These are phyloP conservation scores for Hanseniaspora singularis DNA, from an alignment of 805 yeast species.

Conservation along the genomic window DNA sequence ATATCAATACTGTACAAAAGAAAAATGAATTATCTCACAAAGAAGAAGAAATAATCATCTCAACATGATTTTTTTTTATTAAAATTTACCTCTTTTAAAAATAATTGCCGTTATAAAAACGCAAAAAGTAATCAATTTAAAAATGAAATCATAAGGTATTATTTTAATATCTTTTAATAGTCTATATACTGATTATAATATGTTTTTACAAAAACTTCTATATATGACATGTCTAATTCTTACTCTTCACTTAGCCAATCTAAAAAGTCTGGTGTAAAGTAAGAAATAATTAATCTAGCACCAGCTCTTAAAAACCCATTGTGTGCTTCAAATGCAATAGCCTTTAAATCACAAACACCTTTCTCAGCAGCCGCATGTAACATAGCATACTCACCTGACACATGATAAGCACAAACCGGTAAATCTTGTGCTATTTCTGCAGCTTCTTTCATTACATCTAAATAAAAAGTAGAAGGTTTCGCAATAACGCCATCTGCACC, in stretches of 20 bases:
- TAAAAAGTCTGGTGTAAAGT: constrained; percentile 89
- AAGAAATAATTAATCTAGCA: constrained; percentile 79
- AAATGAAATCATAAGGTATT: too few relatives aligned
- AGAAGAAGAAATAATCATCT: constrained; percentile 5
- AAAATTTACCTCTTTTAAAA: too few relatives aligned
- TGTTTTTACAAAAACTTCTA: too few relatives aligned
- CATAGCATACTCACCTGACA: constrained; percentile 96
- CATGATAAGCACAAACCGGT: constrained; percentile 92
- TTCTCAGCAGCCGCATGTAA: constrained; percentile 95
- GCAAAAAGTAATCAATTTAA: too few relatives aligned
- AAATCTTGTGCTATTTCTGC: constrained; percentile 65
- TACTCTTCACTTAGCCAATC: constrained; percentile 60
- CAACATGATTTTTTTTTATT: too few relatives aligned
- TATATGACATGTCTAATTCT: too few relatives aligned
- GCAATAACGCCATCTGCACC: constrained; percentile 95
- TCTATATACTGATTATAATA: too few relatives aligned
- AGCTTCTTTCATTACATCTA: constrained; percentile 85
- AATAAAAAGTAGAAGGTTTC: constrained; percentile 89
- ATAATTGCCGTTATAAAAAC: too few relatives aligned
- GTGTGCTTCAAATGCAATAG: constrained; percentile 71
- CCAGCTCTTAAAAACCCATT: constrained; percentile 92
- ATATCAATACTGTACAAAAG: background rate
- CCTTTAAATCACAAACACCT: constrained; percentile 75
- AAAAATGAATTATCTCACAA: background rate
- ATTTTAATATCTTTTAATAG: too few relatives aligned